A percentile compares a stretch with the other conserved stretches of the same genome.
phyloP scores from a whole-genome alignment of 164 flowering plant genomes.

The Sedum album region DNA sequence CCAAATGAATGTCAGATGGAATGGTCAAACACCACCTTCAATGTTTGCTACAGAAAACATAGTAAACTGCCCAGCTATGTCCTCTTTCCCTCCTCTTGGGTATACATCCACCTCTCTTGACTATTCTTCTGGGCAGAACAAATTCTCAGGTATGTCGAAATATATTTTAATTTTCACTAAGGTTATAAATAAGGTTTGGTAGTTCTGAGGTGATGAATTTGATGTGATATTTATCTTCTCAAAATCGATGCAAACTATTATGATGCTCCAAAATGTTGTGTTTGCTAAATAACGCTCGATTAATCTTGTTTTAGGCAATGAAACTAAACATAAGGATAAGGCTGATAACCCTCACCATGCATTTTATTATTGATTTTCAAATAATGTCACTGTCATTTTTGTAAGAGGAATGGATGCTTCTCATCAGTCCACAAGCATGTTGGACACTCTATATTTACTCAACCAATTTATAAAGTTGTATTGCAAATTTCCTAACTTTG shows the following conservation, averaged over 20 bases:
- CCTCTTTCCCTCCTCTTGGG: constrained; percentile 18
- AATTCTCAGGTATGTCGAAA: constrained; percentile 20
- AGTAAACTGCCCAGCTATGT: constrained; percentile 21
- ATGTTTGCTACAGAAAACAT: constrained; percentile 43
- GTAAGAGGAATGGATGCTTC: background rate
- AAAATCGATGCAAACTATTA: background rate
- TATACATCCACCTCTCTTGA: constrained; percentile 17
- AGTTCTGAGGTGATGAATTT: background rate
- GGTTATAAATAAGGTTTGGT: background rate
- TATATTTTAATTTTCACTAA: background rate
- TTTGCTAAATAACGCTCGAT: background rate
- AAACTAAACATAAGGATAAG: background rate
- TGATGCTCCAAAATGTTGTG: background rate
- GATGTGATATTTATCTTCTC: background rate
- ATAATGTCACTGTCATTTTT: background rate
- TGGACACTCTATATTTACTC: too few relatives aligned
- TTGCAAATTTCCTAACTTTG: too few relatives aligned
- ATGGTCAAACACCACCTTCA: constrained; percentile 31
- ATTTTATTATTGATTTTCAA: background rate
- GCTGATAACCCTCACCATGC: background rate
- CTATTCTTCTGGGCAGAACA: constrained; percentile 17
- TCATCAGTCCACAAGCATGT: background rate
- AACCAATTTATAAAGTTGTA: too few relatives aligned
- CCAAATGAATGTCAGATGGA: constrained; percentile 33
- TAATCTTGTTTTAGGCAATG: background rate